Evolutionary conservation across 1,284 basidiomycete species (phyloP).

Genomic region (Apiotrichum montevideense): DNA sequence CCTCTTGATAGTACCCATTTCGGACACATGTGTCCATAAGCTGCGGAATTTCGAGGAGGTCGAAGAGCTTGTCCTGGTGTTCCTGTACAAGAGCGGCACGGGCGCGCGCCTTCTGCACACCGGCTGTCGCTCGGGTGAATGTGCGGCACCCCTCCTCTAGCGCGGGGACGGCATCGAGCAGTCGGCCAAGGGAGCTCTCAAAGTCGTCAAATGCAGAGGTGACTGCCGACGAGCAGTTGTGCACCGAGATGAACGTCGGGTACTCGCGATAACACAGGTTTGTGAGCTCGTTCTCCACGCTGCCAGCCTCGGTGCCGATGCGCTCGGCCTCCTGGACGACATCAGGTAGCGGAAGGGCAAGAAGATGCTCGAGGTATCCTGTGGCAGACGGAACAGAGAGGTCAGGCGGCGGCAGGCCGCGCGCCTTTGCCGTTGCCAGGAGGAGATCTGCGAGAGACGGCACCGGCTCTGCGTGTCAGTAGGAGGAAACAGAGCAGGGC

Average conservation of each 20-base stretch:
- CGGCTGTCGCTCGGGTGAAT: slow-evolving; percentile 57
- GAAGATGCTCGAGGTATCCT: slow-evolving; percentile 52
- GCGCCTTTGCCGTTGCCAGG: slow-evolving; percentile 12
- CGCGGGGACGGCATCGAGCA: slow-evolving; percentile 62
- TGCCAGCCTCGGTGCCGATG: slow-evolving; percentile 71
- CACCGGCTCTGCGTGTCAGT: slow-evolving; percentile 11
- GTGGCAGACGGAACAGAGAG: slow-evolving; percentile 18
- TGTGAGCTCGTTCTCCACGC: slow-evolving; percentile 76
- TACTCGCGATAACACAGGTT: slow-evolving; percentile 83
- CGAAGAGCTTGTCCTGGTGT: slow-evolving; percentile 82
- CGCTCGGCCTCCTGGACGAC: slow-evolving; percentile 64
- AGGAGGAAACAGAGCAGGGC: neutral
- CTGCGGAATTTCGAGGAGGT: slow-evolving; percentile 80
- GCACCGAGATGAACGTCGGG: slow-evolving; percentile 76
- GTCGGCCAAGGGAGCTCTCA: slow-evolving; percentile 58
- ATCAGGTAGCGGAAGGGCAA: slow-evolving; percentile 58
- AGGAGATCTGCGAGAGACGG: slow-evolving; percentile 33
- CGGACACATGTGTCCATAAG: slow-evolving; percentile 86
- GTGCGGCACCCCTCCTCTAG: slow-evolving; percentile 62
- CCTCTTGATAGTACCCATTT: slow-evolving; percentile 84
- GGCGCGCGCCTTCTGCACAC: slow-evolving; percentile 60
- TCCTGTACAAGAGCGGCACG: slow-evolving; percentile 75
- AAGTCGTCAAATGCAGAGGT: slow-evolving; percentile 59
- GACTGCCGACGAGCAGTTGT: slow-evolving; percentile 56
- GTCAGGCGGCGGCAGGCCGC: slow-evolving; percentile 15